phyloP scores from a whole-genome alignment of 495 filamentous ascomycete genomes.

The Sabuloglossum arenarium region DNA sequence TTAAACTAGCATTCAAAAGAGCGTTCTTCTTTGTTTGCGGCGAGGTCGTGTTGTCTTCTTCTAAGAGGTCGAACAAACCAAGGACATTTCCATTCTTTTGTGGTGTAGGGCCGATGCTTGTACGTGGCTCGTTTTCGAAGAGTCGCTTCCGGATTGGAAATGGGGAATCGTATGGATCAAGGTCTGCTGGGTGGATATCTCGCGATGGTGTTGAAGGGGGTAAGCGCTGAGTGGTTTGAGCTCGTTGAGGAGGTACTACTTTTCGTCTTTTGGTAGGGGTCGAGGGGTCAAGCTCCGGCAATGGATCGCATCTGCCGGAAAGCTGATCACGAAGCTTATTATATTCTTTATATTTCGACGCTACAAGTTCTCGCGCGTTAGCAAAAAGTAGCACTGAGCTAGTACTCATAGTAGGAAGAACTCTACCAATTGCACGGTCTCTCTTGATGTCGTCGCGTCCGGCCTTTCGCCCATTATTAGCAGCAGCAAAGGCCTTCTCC shows the following conservation, averaged over 20 bases:
- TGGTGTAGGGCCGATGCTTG: slow-evolving; percentile 61
- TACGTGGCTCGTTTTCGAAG: slow-evolving; percentile 12
- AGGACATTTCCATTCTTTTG: slow-evolving; percentile 74
- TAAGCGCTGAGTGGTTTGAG: background rate
- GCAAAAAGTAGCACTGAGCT: no score
- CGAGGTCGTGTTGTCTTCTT: slow-evolving; percentile 21
- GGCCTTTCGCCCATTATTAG: slow-evolving; percentile 55
- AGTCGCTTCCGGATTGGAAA: slow-evolving; percentile 13
- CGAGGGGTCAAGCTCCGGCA: background rate
- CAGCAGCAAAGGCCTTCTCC: slow-evolving; percentile 55
- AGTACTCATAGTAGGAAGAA: background rate
- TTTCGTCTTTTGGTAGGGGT: background rate
- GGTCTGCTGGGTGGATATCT: slow-evolving; percentile 1
- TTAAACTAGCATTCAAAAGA: background rate
- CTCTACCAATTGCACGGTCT: slow-evolving; percentile 52
- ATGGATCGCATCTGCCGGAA: background rate
- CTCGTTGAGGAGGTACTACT: background rate
- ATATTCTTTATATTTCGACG: slow-evolving; percentile 84
- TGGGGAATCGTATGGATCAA: slow-evolving; percentile 16
- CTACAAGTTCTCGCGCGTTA: slow-evolving; percentile 21
- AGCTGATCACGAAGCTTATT: slow-evolving; percentile 36
- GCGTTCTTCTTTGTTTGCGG: slow-evolving; percentile 14
- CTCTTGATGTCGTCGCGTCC: slow-evolving; percentile 72
- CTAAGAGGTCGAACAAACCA: slow-evolving; percentile 77
- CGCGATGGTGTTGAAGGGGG: slow-evolving; percentile 1